Base-by-base conservation (phyloP, 345 rosid species). In the Pugionium dolabratum region DNA sequence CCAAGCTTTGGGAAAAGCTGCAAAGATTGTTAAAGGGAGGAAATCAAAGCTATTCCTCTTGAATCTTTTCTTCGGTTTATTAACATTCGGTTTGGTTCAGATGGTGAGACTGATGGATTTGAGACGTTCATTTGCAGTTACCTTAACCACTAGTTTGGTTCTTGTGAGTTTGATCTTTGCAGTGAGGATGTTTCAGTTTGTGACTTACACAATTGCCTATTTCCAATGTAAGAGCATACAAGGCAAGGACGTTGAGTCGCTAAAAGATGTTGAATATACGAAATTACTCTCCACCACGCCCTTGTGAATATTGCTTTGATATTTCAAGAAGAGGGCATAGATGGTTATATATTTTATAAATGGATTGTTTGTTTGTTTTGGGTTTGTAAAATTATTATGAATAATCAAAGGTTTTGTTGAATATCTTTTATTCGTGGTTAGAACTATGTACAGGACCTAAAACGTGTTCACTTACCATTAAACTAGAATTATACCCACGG, bases 1-100 rank as follows among this genome's bases (percentile, higher is more conserved):
- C 5, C 80, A 76, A 73, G 86, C 85, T 28, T 56, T 89, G 3
- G 82, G 81, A 52, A 81, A 84, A 82, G 96, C 92, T 8, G 79
- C 77, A 48, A 48, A 54, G 76, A 67, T 89, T 8, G 82, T 69
- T 9, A 83, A 80, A 70, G 89, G 80, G 42, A 73, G 67, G 81
- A 55, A 66, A 29, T 58, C 68, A 9, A 77, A 65, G 29, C 87
- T 86, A 43, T 82, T 82, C 39, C 49, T 74, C n/a, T n/a, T 86
- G 69, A 81, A 80, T 78, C 31, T 82, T 47, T 37, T 77, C 57
- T 42, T 78, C 3, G 29, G 29, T 5, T 4, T 78, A 8, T 28
- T 76, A 39, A 3, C 27, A 43, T 4, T 56, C 4, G 62, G 62
- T 11, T 51, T 79, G 50, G 3, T 25, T 2, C 65, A 7, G 25